A percentile compares a stretch with the other conserved stretches of the same genome.
These are phyloP conservation scores for Phytopythium boreale DNA, from an alignment of 352 stramenopile species.

Conservation along the genomic window DNA sequence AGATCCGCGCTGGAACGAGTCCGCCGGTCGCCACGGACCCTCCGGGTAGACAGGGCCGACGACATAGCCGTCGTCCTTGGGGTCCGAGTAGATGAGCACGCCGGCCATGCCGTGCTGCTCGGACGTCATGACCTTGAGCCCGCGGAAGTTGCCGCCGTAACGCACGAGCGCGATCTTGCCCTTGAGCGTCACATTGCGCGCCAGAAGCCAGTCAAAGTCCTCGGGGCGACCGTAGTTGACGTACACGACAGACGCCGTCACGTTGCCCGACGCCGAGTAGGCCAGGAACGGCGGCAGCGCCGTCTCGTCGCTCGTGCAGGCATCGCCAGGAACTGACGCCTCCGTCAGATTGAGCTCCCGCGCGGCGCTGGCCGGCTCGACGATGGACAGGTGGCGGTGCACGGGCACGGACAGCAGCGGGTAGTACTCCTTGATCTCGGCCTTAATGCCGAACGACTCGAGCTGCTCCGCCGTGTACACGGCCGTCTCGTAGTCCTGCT, in stretches of 20 bases:
- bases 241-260: constrained; percentile 68
- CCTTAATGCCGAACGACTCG: constrained; percentile 40
- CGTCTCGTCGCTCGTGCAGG: constrained; percentile 43
- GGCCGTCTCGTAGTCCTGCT: constrained; percentile 27
- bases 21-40: constrained; percentile 55
- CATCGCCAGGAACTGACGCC: constrained; percentile 46
- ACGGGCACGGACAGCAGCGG: constrained; percentile 61
- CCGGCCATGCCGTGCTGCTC: constrained; percentile 48
- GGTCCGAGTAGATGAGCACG: constrained; percentile 74
- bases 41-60: constrained; percentile 54
- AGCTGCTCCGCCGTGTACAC: constrained; percentile 31
- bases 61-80: constrained; percentile 61
- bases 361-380: constrained; percentile 17
- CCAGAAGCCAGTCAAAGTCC: constrained; percentile 71
- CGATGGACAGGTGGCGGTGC: constrained; percentile 28
- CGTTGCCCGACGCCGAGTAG: constrained; percentile 68
- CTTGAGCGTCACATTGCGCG: constrained; percentile 49
- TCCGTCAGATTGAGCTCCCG: constrained; percentile 47
- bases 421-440: constrained; percentile 56
- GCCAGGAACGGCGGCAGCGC: constrained; percentile 72
- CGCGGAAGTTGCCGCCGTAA: constrained; percentile 71
- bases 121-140: constrained; percentile 64
- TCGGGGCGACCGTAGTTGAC: constrained; percentile 73
- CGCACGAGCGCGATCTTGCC: constrained; percentile 81
- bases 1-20: constrained; percentile 63